phyloP scores from a whole-genome alignment of 805 yeast species.

The Ogataea populi-albae region DNA sequence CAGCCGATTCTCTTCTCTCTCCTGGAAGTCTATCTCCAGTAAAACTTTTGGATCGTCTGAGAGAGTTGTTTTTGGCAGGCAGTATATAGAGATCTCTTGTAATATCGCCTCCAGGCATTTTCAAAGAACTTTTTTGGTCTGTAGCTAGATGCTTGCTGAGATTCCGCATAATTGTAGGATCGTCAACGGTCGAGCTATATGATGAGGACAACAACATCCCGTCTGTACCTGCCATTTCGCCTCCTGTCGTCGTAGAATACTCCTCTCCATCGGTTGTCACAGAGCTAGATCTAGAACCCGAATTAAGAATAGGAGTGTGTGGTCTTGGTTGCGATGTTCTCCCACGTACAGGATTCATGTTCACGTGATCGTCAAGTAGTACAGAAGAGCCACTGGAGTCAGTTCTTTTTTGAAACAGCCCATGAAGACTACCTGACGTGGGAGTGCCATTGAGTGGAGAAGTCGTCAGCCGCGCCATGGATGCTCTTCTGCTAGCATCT shows the following conservation, averaged over 20 bases:
- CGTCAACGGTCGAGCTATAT: constrained; percentile 29
- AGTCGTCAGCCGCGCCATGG: constrained; percentile 33
- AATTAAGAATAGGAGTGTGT: constrained; percentile 11
- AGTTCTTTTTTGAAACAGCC: constrained; percentile 13
- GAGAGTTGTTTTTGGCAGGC: constrained; percentile 12
- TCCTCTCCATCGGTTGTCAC: constrained; percentile 10
- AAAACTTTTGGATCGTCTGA: constrained; percentile 29
- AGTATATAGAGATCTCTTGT: constrained; percentile 45
- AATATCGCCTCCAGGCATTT: constrained; percentile 49
- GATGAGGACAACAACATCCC: constrained; percentile 16
- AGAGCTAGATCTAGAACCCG: constrained; percentile 22
- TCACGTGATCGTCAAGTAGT: constrained; percentile 18
- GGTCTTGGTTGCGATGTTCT: constrained; percentile 7
- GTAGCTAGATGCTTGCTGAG: constrained; percentile 38
- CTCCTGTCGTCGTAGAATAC: constrained; percentile 8
- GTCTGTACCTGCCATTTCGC: constrained; percentile 2
- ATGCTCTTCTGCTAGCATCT: constrained; percentile 28
- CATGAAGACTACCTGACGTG: constrained; percentile 9
- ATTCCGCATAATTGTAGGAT: constrained; percentile 33
- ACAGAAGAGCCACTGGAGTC: constrained; percentile 26
- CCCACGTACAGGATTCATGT: constrained; percentile 4
- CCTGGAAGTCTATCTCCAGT: constrained; percentile 27
- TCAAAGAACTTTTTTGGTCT: constrained; percentile 33
- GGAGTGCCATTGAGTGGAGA: constrained; percentile 24
- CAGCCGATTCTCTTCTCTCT: constrained; percentile 58